phyloP scores from a whole-genome alignment of 345 rosid genomes.

The Linum trigynum region DNA sequence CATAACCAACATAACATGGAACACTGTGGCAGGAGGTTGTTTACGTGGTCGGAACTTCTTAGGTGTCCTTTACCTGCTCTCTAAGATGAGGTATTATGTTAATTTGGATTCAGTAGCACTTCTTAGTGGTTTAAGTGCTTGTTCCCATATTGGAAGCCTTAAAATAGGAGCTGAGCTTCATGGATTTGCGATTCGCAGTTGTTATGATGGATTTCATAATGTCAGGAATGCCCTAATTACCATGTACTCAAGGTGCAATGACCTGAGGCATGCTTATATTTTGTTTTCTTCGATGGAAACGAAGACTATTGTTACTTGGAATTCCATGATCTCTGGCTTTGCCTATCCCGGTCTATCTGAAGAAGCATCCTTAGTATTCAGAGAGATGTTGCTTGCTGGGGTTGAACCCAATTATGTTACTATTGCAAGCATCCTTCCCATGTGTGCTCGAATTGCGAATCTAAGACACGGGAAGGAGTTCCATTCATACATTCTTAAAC shows the following conservation, averaged over 20 bases:
- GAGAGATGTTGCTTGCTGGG: constrained; percentile 57
- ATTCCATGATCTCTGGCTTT: constrained; percentile 62
- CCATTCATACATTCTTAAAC: constrained; percentile 58
- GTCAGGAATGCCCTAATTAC: constrained; percentile 61
- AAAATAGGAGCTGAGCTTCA: constrained; percentile 58
- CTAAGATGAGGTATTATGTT: constrained; percentile 36
- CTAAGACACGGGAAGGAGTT: constrained; percentile 78
- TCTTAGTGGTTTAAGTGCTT: constrained; percentile 57
- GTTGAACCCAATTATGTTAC: constrained; percentile 57
- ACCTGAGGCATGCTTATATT: constrained; percentile 32
- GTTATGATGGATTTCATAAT: constrained; percentile 30
- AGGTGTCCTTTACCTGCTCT: constrained; percentile 42
- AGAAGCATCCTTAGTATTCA: constrained; percentile 50
- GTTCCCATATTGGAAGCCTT: constrained; percentile 47
- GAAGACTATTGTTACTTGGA: constrained; percentile 58
- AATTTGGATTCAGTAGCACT: constrained; percentile 47
- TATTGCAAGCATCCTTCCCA: constrained; percentile 67
- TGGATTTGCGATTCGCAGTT: constrained; percentile 39
- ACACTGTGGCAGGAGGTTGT: constrained; percentile 54
- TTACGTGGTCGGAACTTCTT: constrained; percentile 39
- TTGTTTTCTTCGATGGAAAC: constrained; percentile 35
- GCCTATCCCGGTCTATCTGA: constrained; percentile 41
- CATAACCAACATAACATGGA: constrained; percentile 52
- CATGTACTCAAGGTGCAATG: constrained; percentile 62
- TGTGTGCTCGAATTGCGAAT: constrained; percentile 70